These are phyloP conservation scores for Ascoidea asiatica DNA, from an alignment of 805 yeast species.

Conservation along the genomic window DNA sequence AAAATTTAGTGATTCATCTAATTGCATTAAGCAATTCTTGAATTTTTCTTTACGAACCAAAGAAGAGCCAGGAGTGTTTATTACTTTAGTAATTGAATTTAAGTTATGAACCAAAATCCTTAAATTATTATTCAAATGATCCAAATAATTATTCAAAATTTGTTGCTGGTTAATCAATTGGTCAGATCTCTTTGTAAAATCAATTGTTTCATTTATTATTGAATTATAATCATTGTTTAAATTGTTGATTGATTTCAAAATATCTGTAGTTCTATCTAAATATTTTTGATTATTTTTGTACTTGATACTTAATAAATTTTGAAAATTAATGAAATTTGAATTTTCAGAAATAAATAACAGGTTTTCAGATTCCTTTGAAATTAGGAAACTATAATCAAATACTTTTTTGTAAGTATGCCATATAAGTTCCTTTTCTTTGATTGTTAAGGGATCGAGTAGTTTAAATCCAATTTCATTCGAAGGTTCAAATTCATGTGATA, in stretches of 20 bases:
- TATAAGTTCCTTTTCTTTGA: slow-evolving; percentile 20
- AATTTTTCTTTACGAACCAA: slow-evolving; percentile 50
- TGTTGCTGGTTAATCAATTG: slow-evolving; percentile 32
- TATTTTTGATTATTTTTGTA: slow-evolving; percentile 22
- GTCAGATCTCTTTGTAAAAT: slow-evolving; percentile 46
- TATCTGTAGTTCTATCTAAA: slow-evolving; percentile 27
- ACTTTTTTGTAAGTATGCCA: slow-evolving; percentile 23
- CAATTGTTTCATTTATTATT: slow-evolving; percentile 48
- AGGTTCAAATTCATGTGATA: slow-evolving; percentile 12
- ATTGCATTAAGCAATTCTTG: slow-evolving; percentile 33
- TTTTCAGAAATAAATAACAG: slow-evolving; percentile 24
- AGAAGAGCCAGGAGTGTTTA: slow-evolving; percentile 60
- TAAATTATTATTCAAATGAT: slow-evolving; percentile 34
- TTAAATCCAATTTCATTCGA: neutral
- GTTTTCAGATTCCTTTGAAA: slow-evolving; percentile 26
- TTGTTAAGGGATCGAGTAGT: slow-evolving; percentile 22
- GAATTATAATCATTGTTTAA: slow-evolving; percentile 39
- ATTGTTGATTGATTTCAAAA: slow-evolving; percentile 31
- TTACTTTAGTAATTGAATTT: slow-evolving; percentile 51
- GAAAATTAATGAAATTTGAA: slow-evolving; percentile 16
- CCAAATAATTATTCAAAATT: slow-evolving; percentile 25
- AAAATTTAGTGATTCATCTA: slow-evolving; percentile 59
- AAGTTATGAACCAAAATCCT: slow-evolving; percentile 54
- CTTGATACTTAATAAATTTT: slow-evolving; percentile 20
- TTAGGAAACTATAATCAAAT: slow-evolving; percentile 27